Evolutionary conservation across 176 grass and related monocot species (phyloP).

Genomic region (Rhipidocladum racemiflorum): DNA sequence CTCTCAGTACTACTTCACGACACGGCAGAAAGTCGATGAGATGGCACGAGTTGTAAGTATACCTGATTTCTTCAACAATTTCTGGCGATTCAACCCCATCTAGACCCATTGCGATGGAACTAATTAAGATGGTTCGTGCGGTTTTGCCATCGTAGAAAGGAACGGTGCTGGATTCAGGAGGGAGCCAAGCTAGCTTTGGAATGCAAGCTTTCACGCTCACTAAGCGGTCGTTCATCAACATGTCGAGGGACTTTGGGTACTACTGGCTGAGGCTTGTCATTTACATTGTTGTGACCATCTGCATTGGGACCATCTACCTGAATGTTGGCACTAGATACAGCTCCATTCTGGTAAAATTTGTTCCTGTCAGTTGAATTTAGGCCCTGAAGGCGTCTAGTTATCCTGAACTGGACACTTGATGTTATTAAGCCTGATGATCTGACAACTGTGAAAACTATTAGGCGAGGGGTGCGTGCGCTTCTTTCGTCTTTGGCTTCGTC

Average conservation of each 20-base stretch:
- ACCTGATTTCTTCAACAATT: conserved; percentile 20
- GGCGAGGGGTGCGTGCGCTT: conserved; percentile 88
- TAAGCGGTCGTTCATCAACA: conserved; percentile 81
- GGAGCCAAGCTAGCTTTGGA: conserved; percentile 85
- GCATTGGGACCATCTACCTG: conserved; percentile 94
- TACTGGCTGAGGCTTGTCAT: conserved; percentile 98
- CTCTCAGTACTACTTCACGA: conserved; percentile 59
- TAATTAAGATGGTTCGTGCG: not conserved
- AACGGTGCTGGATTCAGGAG: conserved; percentile 79
- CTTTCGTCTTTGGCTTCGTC: conserved; percentile 96
- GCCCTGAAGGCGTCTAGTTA: not conserved
- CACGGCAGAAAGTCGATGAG: conserved; percentile 73
- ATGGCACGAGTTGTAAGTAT: conserved; percentile 74
- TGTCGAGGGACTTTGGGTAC: conserved; percentile 95
- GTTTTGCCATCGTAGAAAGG: conserved; percentile 69
- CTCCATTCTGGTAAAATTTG: conserved; percentile 75
- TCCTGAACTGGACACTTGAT: not conserved
- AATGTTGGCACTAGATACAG: conserved; percentile 89
- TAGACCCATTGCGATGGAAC: not conserved
- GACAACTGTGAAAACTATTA: conserved; percentile 32
- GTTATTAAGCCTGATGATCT: not conserved
- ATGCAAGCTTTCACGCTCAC: conserved; percentile 79
- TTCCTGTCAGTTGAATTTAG: conserved; percentile 5
- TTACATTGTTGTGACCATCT: conserved; percentile 89
- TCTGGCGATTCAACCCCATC: not conserved